phyloP scores from a whole-genome alignment of 345 rosid species.

The Arabidopsis arenosa region DNA sequence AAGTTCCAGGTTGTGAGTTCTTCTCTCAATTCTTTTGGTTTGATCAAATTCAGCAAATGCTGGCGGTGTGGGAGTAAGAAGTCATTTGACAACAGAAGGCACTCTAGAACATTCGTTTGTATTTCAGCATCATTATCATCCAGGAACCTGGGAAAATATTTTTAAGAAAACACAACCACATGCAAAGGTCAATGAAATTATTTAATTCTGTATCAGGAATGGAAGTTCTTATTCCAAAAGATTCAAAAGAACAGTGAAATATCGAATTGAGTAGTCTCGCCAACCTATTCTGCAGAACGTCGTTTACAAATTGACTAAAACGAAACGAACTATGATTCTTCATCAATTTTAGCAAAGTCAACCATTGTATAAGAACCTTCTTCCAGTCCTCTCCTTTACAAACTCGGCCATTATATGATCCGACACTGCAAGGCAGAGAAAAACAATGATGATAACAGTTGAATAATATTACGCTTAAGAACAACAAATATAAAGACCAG shows the following conservation, averaged over 20 bases:
- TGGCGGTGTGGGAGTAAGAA: constrained; percentile 73
- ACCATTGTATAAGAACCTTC: constrained; percentile 79
- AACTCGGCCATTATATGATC: constrained; percentile 53
- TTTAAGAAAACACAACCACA: constrained; percentile 19
- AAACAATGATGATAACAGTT: constrained; percentile 17
- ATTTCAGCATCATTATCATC: constrained; percentile 86
- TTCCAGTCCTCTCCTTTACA: constrained; percentile 87
- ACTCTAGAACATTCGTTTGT: constrained; percentile 83
- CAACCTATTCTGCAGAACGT: constrained; percentile 75
- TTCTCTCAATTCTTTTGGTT: constrained; percentile 72
- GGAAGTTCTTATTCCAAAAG: constrained; percentile 22
- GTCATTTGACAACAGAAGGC: constrained; percentile 77
- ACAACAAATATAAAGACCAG: constrained; percentile 25
- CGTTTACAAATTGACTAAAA: constrained; percentile 67
- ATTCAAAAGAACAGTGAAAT: constrained; percentile 20
- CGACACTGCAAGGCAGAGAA: constrained; percentile 57
- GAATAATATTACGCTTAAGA: constrained; percentile 14
- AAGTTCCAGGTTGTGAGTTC: constrained; percentile 89
- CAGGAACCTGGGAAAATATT: constrained; percentile 65
- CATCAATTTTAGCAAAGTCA: constrained; percentile 76
- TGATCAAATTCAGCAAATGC: constrained; percentile 79
- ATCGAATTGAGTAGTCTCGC: constrained; percentile 39
- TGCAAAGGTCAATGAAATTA: constrained; percentile 19
- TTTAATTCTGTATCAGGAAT: constrained; percentile 9
- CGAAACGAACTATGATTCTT: constrained; percentile 65